These are phyloP conservation scores for Rubia yunnanensis DNA, from an alignment of 257 asterid species.

Conservation along the genomic window DNA sequence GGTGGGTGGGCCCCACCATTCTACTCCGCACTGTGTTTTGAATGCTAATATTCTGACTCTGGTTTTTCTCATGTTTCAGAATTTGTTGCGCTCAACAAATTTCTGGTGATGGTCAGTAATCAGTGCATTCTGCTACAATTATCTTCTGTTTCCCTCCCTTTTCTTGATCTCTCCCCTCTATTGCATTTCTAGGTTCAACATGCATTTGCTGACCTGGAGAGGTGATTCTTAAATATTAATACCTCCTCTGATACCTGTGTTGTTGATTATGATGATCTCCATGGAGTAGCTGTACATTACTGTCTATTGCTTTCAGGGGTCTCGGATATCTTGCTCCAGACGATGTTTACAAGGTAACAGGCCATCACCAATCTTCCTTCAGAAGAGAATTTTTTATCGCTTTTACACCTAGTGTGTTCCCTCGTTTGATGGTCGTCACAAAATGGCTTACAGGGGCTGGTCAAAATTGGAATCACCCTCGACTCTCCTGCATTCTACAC, in stretches of 20 bases:
- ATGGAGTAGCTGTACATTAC: background rate
- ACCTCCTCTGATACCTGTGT: background rate
- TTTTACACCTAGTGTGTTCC: background rate
- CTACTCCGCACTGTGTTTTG: background rate
- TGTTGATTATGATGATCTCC: background rate
- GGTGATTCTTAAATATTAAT: conserved; percentile 26
- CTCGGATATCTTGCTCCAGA: conserved; percentile 70
- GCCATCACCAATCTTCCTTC: background rate
- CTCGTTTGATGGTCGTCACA: conserved; percentile 1
- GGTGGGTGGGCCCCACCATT: conserved; percentile 16
- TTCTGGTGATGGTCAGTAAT: conserved; percentile 64
- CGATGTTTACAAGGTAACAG: conserved; percentile 57
- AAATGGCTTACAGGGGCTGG: conserved; percentile 48
- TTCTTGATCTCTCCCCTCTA: background rate
- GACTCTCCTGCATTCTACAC: conserved; percentile 82
- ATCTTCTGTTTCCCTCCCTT: background rate
- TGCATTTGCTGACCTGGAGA: conserved; percentile 68
- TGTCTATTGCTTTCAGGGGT: conserved; percentile 36
- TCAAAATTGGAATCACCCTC: conserved; percentile 54
- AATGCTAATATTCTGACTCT: background rate
- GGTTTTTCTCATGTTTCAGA: conserved; percentile 31
- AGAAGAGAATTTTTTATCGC: background rate
- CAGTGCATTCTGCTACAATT: background rate
- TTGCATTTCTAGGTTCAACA: conserved; percentile 57
- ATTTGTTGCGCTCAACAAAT: conserved; percentile 68